phyloP scores from a whole-genome alignment of 108 stramenopile genomes.

The Poteriospumella lacustris region DNA sequence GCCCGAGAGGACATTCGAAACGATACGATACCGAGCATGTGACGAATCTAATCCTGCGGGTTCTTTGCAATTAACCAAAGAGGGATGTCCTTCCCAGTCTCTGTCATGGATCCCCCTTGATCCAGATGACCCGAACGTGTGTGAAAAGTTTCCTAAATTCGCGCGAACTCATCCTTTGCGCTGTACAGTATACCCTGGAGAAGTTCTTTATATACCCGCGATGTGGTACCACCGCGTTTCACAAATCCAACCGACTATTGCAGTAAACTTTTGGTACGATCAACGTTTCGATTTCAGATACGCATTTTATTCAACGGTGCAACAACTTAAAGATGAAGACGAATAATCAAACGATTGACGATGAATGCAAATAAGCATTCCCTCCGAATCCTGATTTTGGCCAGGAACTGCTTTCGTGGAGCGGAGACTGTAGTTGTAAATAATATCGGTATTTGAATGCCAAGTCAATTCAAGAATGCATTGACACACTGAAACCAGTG shows the following conservation, averaged over 20 bases:
- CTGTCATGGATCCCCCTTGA: constrained; percentile 13
- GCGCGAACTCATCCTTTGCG: background rate
- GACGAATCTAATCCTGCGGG: background rate
- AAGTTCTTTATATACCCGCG: constrained; percentile 79
- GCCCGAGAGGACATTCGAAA: constrained; percentile 38
- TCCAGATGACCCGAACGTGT: background rate
- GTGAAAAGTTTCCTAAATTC: background rate
- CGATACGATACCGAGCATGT: background rate
- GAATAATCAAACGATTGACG: too few relatives aligned
- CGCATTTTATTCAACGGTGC: too few relatives aligned
- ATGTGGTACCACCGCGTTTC: constrained; percentile 90
- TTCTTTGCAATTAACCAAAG: background rate
- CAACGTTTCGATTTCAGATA: constrained; percentile 71
- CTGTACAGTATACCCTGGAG: constrained; percentile 41
- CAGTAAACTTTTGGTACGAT: constrained; percentile 91
- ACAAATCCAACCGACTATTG: constrained; percentile 80
- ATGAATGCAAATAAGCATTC: too few relatives aligned
- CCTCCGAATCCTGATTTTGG: too few relatives aligned
- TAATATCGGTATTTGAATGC: too few relatives aligned
- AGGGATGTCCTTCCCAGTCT: background rate
- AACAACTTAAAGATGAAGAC: too few relatives aligned
- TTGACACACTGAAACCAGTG: too few relatives aligned
- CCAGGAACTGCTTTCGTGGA: too few relatives aligned
- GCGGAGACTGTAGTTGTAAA: too few relatives aligned
- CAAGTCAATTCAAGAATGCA: too few relatives aligned